Evolutionary conservation across 352 stramenopile species (phyloP).

Genomic region (Phytophthora idaei): DNA sequence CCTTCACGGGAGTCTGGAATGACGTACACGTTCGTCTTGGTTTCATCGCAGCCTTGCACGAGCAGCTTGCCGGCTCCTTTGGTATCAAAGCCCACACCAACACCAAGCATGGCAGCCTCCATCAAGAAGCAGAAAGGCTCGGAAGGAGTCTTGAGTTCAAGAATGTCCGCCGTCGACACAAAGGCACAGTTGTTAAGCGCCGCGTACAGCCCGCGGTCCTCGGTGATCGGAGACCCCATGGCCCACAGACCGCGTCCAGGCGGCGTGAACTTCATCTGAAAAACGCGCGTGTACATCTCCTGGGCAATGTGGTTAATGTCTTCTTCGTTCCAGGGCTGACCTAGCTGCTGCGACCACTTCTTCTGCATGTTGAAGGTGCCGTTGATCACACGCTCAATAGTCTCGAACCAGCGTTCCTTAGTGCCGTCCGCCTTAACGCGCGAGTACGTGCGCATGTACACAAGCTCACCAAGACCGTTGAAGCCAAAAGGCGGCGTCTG

Average conservation of each 20-base stretch:
- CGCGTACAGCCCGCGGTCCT: conserved; percentile 80
- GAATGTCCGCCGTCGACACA: conserved; percentile 86
- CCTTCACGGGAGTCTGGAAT: conserved; percentile 76
- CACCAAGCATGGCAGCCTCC: conserved; percentile 94
- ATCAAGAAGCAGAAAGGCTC: conserved; percentile 95
- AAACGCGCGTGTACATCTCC: conserved; percentile 94
- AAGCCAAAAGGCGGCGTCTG: conserved; percentile 89
- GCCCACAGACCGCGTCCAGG: conserved; percentile 93
- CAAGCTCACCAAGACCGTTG: conserved; percentile 93
- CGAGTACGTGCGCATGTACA: conserved; percentile 93
- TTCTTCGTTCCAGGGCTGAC: conserved; percentile 72
- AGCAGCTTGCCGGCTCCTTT: conserved; percentile 78
- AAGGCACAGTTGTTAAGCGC: conserved; percentile 96
- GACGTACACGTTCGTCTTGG: conserved; percentile 25
- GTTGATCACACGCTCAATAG: conserved; percentile 93
- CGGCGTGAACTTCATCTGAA: conserved; percentile 94
- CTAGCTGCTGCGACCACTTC: conserved; percentile 67
- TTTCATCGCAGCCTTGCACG: conserved; percentile 41
- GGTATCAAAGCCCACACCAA: conserved; percentile 95
- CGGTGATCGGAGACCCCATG: conserved; percentile 93
- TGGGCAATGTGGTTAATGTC: conserved; percentile 62
- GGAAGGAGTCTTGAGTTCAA: conserved; percentile 55
- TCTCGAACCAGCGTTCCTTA: conserved; percentile 92
- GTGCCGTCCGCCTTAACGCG: conserved; percentile 78
- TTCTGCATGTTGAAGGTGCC: conserved; percentile 95